Conservation (phyloP, 305 asterid species). For the Fraxinus angustifolia region DNA sequence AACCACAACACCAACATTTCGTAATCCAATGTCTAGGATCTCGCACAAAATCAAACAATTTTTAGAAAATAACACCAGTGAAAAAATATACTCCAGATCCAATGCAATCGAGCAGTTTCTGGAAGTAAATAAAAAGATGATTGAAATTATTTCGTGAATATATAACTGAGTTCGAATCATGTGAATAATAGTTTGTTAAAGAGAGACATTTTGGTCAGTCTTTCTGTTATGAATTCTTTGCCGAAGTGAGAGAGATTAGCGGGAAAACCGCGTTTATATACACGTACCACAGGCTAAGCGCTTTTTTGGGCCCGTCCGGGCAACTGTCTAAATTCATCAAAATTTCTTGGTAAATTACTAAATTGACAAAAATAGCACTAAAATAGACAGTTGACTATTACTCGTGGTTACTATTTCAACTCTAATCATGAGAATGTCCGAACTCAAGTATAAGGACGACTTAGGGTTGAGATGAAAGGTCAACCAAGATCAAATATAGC, state of each 20-base stretch:
- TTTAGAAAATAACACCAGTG: neutral
- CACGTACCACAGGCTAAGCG: conserved; percentile 15
- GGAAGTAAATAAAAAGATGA: neutral
- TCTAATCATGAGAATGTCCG: neutral
- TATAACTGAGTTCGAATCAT: neutral
- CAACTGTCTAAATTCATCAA: neutral
- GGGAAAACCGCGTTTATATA: conserved; percentile 36
- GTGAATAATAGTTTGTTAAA: neutral
- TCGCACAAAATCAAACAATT: neutral
- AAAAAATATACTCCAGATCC: neutral
- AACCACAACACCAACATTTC: conserved; percentile 13
- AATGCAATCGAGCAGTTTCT: neutral
- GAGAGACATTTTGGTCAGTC: neutral
- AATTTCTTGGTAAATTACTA: neutral
- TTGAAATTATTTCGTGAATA: neutral
- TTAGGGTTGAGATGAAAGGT: neutral
- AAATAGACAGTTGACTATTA: neutral
- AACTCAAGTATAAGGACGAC: neutral
- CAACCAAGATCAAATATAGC: neutral
- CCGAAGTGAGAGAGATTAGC: conserved; percentile 22
- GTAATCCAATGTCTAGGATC: neutral
- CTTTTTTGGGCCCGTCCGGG: neutral
- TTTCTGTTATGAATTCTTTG: conserved; percentile 12
- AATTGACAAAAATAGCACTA: neutral
- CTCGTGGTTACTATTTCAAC: neutral